Evolutionary conservation across 2,329 filamentous ascomycete genomes (phyloP).

Genomic region (Chaetomium sp.): DNA sequence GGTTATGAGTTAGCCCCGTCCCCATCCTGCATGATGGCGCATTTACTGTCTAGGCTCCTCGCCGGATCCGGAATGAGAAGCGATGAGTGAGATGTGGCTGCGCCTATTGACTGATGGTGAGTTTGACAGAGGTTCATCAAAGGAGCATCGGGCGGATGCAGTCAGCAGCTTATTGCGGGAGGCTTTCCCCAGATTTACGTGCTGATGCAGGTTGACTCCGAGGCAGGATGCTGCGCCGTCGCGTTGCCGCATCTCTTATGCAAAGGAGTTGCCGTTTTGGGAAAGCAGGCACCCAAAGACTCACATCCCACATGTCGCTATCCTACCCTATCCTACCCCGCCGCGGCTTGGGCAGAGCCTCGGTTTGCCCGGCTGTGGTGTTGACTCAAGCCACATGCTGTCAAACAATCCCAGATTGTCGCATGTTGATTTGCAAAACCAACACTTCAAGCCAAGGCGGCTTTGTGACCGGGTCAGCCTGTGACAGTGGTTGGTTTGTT

Average conservation of each 20-base stretch:
- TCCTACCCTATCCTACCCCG: background rate
- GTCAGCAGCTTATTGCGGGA: slow-evolving; percentile 11
- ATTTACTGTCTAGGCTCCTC: background rate
- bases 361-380: background rate
- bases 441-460: background rate
- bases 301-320: background rate
- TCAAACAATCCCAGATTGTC: background rate
- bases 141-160: background rate
- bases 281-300: background rate
- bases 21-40: background rate
- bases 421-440: background rate
- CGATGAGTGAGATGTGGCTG: background rate
- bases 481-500: slow-evolving; percentile 1
- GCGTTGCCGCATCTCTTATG: slow-evolving; percentile 1
- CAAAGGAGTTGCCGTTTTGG: slow-evolving; percentile 6
- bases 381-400: background rate
- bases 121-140: background rate
- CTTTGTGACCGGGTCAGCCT: background rate
- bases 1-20: background rate
- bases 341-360: background rate
- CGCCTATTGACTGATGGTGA: slow-evolving; percentile 1
- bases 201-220: slow-evolving; percentile 7
- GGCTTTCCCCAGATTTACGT: slow-evolving; percentile 1
- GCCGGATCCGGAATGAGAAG: background rate
- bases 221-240: slow-evolving; percentile 11